Base-by-base conservation (phyloP, 306 rosid species). In the Pyrus betulifolia region DNA sequence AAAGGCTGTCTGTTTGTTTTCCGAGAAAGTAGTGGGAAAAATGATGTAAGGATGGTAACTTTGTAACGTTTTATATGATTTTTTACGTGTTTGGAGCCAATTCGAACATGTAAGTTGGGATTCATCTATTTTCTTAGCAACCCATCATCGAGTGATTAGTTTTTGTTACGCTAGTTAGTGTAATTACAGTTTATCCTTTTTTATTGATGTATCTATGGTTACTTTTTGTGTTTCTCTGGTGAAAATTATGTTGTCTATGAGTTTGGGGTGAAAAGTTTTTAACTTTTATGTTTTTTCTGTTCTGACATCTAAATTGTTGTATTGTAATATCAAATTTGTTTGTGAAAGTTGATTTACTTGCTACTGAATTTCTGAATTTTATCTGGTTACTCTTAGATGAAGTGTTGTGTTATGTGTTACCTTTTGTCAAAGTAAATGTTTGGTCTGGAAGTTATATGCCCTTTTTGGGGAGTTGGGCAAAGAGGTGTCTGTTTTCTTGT, bases 401-500 rank as follows among this genome's bases (percentile, higher is more conserved):
- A 60, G 66, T 28, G 71, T 21, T 38, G 11, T 18, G 21, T 38
- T 21, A 7, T n/a, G 49, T 4, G 21, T 5, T 49, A 30, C 30
- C 6, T 42, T 72, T 59, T 19, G 45, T 45, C 17, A 14, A 72
- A 8, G 0, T 25, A 33, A 22, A 15, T 12, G 18, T n/a, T 22
- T 46, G 61, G 54, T 21, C 4, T n/a, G 57, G 8, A 42, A 38
- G 14, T 22, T 58, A 18, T 52, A 62, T 61, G 51, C 6, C 30
- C 0, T 3, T 71, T 66, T 15, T 74, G 78, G 89, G 72, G 85
- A 74, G 80, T 25, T 25, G 27, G 27, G 27, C 27, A 25, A 25
- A 25, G 27, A 25, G 27, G 27, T 25, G 27, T 85, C 76, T 78
- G 84, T 69, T 46, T 78, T 75, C 80, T 42, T n/a, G 60, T 55